A percentile compares a stretch with the other conserved stretches of the same genome.
Conservation (phyloP, 345 rosid species). For the Melastoma malabathricum region DNA sequence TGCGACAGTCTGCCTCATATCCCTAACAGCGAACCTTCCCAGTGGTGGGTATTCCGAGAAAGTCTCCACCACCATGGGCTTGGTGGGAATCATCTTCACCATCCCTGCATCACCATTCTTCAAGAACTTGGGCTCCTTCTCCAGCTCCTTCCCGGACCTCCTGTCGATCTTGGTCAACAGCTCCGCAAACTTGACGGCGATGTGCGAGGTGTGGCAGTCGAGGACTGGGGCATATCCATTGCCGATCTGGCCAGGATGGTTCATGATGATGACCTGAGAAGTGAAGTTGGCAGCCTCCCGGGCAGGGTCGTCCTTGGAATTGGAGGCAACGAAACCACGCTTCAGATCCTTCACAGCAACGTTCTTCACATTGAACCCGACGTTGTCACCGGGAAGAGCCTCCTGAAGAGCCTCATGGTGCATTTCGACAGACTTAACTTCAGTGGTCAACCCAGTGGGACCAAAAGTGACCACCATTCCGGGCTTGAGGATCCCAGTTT, state of each 20-base stretch:
- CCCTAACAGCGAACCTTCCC: slow-evolving; percentile 82
- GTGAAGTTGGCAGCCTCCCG: slow-evolving; percentile 71
- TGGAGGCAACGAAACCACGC: slow-evolving; percentile 71
- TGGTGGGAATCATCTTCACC: slow-evolving; percentile 74
- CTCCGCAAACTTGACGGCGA: slow-evolving; percentile 68
- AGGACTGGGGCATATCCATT: slow-evolving; percentile 80
- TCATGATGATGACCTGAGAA: slow-evolving; percentile 83
- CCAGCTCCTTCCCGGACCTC: slow-evolving; percentile 68
- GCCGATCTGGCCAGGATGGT: slow-evolving; percentile 90
- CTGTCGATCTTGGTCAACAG: slow-evolving; percentile 63
- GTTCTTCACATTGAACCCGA: slow-evolving; percentile 76
- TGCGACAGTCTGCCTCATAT: slow-evolving; percentile 88
- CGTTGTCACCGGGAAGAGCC: slow-evolving; percentile 74
- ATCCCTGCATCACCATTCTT: slow-evolving; percentile 79
- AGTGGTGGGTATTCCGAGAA: slow-evolving; percentile 72
- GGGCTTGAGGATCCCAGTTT: slow-evolving; percentile 60
- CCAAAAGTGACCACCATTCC: slow-evolving; percentile 73
- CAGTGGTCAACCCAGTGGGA: slow-evolving; percentile 68
- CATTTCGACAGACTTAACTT: slow-evolving; percentile 90
- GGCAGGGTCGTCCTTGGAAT: slow-evolving; percentile 84
- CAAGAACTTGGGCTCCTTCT: slow-evolving; percentile 79
- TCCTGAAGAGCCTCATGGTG: slow-evolving; percentile 73
- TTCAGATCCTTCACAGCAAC: slow-evolving; percentile 82
- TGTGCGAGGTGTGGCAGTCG: slow-evolving; percentile 78
- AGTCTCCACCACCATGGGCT: slow-evolving; percentile 93